Base-by-base conservation (phyloP, 306 rosid species). In the Heteromeles arbutifolia region DNA sequence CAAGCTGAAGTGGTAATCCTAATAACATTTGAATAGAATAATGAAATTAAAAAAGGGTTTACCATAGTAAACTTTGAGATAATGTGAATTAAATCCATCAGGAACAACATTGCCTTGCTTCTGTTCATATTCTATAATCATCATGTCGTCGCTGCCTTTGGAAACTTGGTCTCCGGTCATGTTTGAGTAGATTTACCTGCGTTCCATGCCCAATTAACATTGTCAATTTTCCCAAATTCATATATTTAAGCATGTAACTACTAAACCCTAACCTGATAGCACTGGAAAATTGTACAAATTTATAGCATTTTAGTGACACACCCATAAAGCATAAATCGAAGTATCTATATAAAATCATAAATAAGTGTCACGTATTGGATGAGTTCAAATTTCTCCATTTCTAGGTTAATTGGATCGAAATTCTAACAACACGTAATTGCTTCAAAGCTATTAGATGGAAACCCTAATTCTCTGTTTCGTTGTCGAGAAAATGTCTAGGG, bases 41-140 rank as follows among this genome's bases (percentile, higher is more conserved):
- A 7, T 2, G 7, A 65, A 17, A n/a, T 2, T 0, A 24, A 10
- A 50, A 75, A 24, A 1, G n/a, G 9, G 64, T 22, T 25, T 86
- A 93, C 97, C 90, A 48, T 91, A 93, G 62, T 88, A 91, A 53
- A 85, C 67, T 80, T 87, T 86, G 75, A 91, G 90, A 77, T 87
- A 87, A 74, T 79, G 78, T 22, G 80, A 45, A 43, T 86, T 75
- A 65, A 91, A 85, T 41, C 39, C 90, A 32, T 80, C 85, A 18
- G 85, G 72, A 74, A 76, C 75, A 3, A 19, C 62, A 21, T 69
- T 77, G 63, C 67, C 75, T 50, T 78, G 80, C 58, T 41, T 81
- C 80, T 69, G 87, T 19, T 82, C 87, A 39, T 8, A 0, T 50
- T 78, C 82, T 53, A 88, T 93, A 10, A 88, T 81, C 44, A 64